Base-by-base conservation (phyloP, 352 stramenopile genomes). In the Globisporangium heterothallicum region DNA sequence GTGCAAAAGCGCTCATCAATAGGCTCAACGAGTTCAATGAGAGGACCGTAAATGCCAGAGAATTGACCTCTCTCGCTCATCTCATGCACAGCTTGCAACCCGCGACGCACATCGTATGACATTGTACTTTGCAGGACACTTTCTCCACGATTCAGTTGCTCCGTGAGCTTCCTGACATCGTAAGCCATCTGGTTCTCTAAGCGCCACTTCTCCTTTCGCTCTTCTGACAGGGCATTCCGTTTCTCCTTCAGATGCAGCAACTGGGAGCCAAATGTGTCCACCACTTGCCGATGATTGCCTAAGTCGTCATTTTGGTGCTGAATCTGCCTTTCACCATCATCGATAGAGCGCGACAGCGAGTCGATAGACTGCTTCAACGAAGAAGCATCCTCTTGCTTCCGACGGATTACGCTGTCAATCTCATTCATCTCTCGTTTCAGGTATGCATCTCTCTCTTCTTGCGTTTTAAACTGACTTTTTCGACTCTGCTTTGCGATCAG, bases 401-500 rank as follows among this genome's bases (percentile, higher is more conserved):
- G 73, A 12, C 59, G 53, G 12, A 85, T 53, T 7, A 93, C 70
- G 8, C 49, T 62, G 43, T 91, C 70, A 18, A 94, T 72, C 8
- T 90, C 83, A 6, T 62, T 55, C 26, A 92, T 81, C 56, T 94
- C 81, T 8, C 53, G 56, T 42, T 70, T 59, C 10, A 95, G 56
- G 53, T 90, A 97, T 6, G 71, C 70, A 69, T 99, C 95, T 2
- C 96, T 81, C 44, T 98, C 86, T 35, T 86, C 78, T 53, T 98
- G 92, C 1, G 86, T 97, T 30, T 67, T 68, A 67, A 98, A 99
- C 57, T 98, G 91, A 36, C 79, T 88, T 36, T 94, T 96, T 43
- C 97, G 87, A 47, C 96, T 97, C 64, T 99, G 94, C 60, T 98
- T 98, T 19, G 89, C 92, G 55, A 98, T 98, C 8, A 99, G 71